Evolutionary conservation across 768 basidiomycete species (phyloP), one percentile per base, ranked within the genome.

Genomic region (Amanita thiersii): DNA sequence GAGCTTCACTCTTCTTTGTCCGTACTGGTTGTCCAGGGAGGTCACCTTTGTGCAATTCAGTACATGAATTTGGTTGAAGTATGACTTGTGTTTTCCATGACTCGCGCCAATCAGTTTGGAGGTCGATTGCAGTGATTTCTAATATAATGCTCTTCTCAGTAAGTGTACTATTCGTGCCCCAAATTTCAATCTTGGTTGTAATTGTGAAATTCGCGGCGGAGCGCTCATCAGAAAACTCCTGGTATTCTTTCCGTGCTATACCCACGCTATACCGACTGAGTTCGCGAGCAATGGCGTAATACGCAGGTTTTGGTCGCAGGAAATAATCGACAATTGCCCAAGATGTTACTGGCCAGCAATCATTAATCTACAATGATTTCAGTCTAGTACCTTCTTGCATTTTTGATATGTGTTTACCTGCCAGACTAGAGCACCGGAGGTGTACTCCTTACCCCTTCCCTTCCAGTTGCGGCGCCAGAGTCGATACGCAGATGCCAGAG

Each of bases 291-390:
- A 96, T 81, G 4, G 87, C 58, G 61, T 81, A 94, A 63, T 80
- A 96, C 0, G 91, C 82, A 1, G 91, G 90, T 63, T 96, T 97
- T 4, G 93, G 93, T 20, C 92, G 72, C 43, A 92, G 66, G 66
- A 91, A 96, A 64, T 94, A 93, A 61, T 97, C 92, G 26, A 81
- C 76, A 52, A 96, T 93, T 3, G 86, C 80, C 92, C 92, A 96
- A 23, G 88, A 91, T 6, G 89, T 90, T 37, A 80, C 79, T 11
- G 92, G 93, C 90, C 91, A 96, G 60, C 90, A 92, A 55, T 91
- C 87, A 50, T 89, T 89, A 48, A 90, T 70, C 81, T 88, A 51
- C 19, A 36, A 10, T 26, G n/a, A n/a, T n/a, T n/a, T n/a, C n/a
- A n/a, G 21, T 21, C 17, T 11, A 10, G 21, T 12, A 12, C 26